phyloP scores from a whole-genome alignment of 2,329 filamentous ascomycete species.

The Amauroascus verrucosus region DNA sequence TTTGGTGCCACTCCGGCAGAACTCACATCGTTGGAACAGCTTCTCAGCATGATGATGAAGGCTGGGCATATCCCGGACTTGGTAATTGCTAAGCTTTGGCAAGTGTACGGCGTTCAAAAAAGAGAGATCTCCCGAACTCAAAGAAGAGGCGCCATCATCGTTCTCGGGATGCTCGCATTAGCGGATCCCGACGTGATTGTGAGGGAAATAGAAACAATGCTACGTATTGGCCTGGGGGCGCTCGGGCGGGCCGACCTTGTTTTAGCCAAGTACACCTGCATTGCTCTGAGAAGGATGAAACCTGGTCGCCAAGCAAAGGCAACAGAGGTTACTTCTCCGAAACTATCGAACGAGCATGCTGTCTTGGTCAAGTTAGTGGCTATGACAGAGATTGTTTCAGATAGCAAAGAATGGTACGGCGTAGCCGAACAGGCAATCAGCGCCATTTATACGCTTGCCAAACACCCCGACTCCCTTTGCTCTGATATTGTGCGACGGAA shows the following conservation, averaged over 20 bases:
- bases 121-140: constrained; percentile 87
- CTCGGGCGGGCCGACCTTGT: constrained; percentile 74
- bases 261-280: constrained; percentile 88
- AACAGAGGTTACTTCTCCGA: constrained; percentile 52
- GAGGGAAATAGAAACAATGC: constrained; percentile 87
- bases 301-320: constrained; percentile 74
- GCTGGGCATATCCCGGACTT: constrained; percentile 72
- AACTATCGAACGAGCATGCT: constrained; percentile 84
- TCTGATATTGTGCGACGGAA: constrained; percentile 82
- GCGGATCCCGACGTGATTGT: constrained; percentile 89
- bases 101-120: constrained; percentile 90
- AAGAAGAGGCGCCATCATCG: constrained; percentile 85
- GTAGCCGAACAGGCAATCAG: constrained; percentile 93
- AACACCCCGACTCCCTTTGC: constrained; percentile 86
- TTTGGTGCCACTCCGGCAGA: constrained; percentile 93
- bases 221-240: constrained; percentile 74
- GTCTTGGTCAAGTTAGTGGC: constrained; percentile 70
- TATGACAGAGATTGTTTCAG: constrained; percentile 73
- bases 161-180: constrained; percentile 89
- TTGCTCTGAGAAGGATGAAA: constrained; percentile 84
- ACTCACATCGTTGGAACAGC: constrained; percentile 85
- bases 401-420: constrained; percentile 90
- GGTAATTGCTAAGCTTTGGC: constrained; percentile 89
- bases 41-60: constrained; percentile 97
- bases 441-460: constrained; percentile 87